A percentile compares a stretch with the other conserved stretches of the same genome.
Conservation (phyloP, 805 yeast species). For the Candida xyloterini region DNA sequence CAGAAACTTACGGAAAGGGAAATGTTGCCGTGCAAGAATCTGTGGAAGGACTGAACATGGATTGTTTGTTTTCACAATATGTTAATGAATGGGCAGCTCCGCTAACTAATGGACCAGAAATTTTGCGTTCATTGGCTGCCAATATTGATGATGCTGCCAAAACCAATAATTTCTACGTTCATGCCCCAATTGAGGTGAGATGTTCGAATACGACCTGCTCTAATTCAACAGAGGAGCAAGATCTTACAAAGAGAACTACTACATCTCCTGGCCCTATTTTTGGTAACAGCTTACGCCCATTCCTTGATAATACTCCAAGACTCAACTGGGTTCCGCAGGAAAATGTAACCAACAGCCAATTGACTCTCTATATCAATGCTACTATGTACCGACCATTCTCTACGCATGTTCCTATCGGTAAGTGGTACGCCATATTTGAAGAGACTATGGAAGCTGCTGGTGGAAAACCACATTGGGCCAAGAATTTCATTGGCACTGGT, state of each 20-base stretch:
- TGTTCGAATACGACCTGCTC: conserved; percentile 79
- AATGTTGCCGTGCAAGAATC: conserved; percentile 72
- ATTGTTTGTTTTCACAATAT: conserved; percentile 88
- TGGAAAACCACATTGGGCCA: conserved; percentile 99
- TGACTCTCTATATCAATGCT: conserved; percentile 85
- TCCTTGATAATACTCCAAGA: conserved; percentile 74
- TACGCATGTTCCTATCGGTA: conserved; percentile 64
- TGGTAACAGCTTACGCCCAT: conserved; percentile 82
- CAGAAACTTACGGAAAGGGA: conserved; percentile 58
- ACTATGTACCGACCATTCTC: conserved; percentile 95
- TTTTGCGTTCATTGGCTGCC: conserved; percentile 58
- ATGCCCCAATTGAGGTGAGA: conserved; percentile 93
- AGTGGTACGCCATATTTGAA: conserved; percentile 87
- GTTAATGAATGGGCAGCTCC: conserved; percentile 99
- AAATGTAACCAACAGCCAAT: conserved; percentile 63
- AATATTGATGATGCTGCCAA: conserved; percentile 60
- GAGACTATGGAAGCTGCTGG: conserved; percentile 69
- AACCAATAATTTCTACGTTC: conserved; percentile 71
- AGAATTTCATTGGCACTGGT: conserved; percentile 73
- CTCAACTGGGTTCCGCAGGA: conserved; percentile 55
- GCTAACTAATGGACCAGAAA: conserved; percentile 68
- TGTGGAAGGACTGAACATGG: conserved; percentile 90
- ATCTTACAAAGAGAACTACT: conserved; percentile 48
- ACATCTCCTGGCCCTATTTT: conserved; percentile 73
- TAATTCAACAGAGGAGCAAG: conserved; percentile 34